Conservation (phyloP, 1,284 basidiomycete genomes). For the Apiotrichum sp. region DNA sequence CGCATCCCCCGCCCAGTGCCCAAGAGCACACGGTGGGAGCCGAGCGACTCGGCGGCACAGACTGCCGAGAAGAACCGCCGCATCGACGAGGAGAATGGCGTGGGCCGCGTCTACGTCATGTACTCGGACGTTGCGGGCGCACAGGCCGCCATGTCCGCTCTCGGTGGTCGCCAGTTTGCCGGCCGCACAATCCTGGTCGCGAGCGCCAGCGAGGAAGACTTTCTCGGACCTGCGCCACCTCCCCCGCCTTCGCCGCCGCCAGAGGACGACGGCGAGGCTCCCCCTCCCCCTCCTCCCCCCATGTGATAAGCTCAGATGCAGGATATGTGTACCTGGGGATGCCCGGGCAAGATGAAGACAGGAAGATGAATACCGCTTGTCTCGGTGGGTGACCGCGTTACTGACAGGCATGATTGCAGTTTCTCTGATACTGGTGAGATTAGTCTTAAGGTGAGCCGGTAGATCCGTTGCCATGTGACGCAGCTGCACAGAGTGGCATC, state of each 20-base stretch:
- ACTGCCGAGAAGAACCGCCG: conserved; percentile 51
- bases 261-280: conserved; percentile 12
- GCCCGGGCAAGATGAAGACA: too few relatives aligned
- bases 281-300: conserved; percentile 13
- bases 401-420: background rate
- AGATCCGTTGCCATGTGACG: too few relatives aligned
- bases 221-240: conserved; percentile 40
- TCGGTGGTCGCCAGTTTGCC: conserved; percentile 86
- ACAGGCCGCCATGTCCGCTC: conserved; percentile 64
- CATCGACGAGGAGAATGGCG: conserved; percentile 78
- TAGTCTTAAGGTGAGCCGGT: too few relatives aligned
- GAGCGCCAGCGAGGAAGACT: conserved; percentile 46
- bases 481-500: too few relatives aligned
- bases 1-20: conserved; percentile 72
- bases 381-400: too few relatives aligned
- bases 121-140: conserved; percentile 62
- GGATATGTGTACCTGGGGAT: too few relatives aligned
- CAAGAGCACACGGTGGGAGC: conserved; percentile 74
- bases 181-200: conserved; percentile 70
- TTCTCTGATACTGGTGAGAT: too few relatives aligned
- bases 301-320: background rate
- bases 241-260: conserved; percentile 32
- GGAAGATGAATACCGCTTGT: too few relatives aligned
- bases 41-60: conserved; percentile 55
- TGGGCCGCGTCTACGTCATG: conserved; percentile 89